phyloP scores from a whole-genome alignment of 2,329 filamentous ascomycete species.

The Talaromyces sp. region DNA sequence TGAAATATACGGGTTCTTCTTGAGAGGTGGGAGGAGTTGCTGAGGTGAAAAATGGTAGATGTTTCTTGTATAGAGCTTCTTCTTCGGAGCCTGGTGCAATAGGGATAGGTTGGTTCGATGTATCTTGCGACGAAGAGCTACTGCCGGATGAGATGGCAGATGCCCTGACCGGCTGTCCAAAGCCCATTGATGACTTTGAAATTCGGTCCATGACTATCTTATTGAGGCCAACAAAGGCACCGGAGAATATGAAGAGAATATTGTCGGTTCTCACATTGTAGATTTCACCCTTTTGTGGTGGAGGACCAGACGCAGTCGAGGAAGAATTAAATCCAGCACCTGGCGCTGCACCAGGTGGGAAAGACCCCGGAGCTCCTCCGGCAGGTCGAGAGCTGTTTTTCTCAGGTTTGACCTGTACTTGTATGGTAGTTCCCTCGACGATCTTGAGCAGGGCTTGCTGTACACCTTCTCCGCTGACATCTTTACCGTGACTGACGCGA shows the following conservation, averaged over 20 bases:
- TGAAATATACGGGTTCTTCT: conserved; percentile 51
- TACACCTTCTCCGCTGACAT: conserved; percentile 93
- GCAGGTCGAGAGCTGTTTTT: conserved; percentile 41
- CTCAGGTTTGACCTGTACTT: conserved; percentile 76
- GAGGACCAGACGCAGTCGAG: conserved; percentile 29
- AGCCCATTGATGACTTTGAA: conserved; percentile 82
- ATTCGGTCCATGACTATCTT: conserved; percentile 86
- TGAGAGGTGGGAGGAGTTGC: conserved; percentile 48
- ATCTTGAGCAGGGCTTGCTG: conserved; percentile 95
- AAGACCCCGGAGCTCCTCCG: conserved; percentile 31
- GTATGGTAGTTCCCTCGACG: conserved; percentile 91
- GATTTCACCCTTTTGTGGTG: conserved; percentile 55
- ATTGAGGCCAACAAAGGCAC: conserved; percentile 89
- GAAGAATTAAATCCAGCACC: conserved; percentile 25
- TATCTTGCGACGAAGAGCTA: conserved; percentile 26
- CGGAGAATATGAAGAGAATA: conserved; percentile 95
- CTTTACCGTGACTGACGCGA: conserved; percentile 83
- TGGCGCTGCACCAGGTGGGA: conserved; percentile 9
- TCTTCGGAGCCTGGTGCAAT: conserved; percentile 64
- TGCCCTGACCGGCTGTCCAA: conserved; percentile 75
- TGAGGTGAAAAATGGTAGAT: conserved; percentile 60
- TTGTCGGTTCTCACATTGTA: conserved; percentile 87
- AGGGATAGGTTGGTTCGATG: conserved; percentile 43
- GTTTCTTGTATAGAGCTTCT: conserved; percentile 58
- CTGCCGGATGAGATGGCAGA: conserved; percentile 34